Percentiles rank a stretch among this genome's conserved stretches.
These are phyloP conservation scores for Tetratostichococcus sp. DNA, from an alignment of 139 green algal species.

Conservation along the genomic window DNA sequence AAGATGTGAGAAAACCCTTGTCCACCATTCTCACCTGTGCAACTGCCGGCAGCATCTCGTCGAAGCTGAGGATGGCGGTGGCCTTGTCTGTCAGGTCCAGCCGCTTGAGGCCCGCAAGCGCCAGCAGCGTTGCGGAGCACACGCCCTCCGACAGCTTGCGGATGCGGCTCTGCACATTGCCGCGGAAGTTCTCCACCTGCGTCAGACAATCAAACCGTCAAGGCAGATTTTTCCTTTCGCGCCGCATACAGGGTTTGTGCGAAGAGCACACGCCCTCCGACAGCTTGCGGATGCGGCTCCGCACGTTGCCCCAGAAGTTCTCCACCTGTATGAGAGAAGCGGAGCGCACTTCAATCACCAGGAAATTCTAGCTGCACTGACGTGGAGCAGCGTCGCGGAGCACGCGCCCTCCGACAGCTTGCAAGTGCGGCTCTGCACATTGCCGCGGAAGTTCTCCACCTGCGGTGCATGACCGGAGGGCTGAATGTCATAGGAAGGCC, in stretches of 20 bases:
- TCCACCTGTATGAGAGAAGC: conserved; percentile 60
- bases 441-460: conserved; percentile 97
- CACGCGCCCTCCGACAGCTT: conserved; percentile 93
- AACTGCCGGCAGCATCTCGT: conserved; percentile 96
- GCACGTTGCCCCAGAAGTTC: conserved; percentile 99
- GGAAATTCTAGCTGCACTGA: no score
- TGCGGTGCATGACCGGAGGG: no score
- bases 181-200: conserved; percentile 96
- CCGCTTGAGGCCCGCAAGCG: conserved; percentile 92
- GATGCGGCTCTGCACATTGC: conserved; percentile 95
- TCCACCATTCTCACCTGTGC: conserved; percentile 49
- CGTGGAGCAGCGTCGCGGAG: conserved; percentile 91
- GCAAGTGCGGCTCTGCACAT: conserved; percentile 93
- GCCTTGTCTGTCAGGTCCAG: conserved; percentile 92
- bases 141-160: conserved; percentile 93
- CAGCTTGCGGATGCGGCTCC: conserved; percentile 94
- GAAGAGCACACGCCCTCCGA: conserved; percentile 82
- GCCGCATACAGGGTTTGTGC: no score
- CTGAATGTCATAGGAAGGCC: no score
- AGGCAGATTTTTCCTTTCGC: no score
- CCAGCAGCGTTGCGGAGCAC: conserved; percentile 90
- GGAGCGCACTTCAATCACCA: no score
- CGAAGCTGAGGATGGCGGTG: conserved; percentile 77
- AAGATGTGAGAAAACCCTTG: no score
- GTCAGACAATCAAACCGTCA: background rate